phyloP scores from a whole-genome alignment of 805 yeast species.

The Metschnikowia noctiluminum region DNA sequence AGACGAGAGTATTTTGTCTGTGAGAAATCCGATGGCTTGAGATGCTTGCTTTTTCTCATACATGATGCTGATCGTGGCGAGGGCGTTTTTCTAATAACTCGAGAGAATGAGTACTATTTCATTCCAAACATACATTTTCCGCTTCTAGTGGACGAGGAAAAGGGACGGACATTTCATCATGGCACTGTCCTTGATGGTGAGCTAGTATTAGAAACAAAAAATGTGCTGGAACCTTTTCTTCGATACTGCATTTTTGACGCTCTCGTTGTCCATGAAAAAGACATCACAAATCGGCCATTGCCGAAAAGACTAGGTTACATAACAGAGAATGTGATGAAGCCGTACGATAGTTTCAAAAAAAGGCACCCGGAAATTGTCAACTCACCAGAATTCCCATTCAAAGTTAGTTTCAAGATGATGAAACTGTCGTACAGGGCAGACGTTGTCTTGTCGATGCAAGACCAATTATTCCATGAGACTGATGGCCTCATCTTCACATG shows the following conservation, averaged over 20 bases:
- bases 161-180: constrained; percentile 62
- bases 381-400: constrained; percentile 69
- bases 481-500: constrained; percentile 96
- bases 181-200: constrained; percentile 95
- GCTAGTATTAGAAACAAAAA: constrained; percentile 71
- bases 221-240: constrained; percentile 46
- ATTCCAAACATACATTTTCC: constrained; percentile 88
- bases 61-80: constrained; percentile 74
- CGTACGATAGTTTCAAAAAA: constrained; percentile 69
- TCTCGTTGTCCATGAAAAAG: constrained; percentile 73
- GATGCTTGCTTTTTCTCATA: constrained; percentile 73
- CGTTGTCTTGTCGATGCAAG: constrained; percentile 68
- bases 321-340: constrained; percentile 74
- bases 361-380: constrained; percentile 70
- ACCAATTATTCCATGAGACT: constrained; percentile 76
- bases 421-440: constrained; percentile 73
- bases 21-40: constrained; percentile 91
- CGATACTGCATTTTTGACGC: constrained; percentile 90
- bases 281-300: constrained; percentile 65
- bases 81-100: constrained; percentile 81
- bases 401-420: constrained; percentile 85
- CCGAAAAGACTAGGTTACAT: constrained; percentile 86
- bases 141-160: constrained; percentile 35
- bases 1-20: constrained; percentile 87
- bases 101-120: constrained; percentile 83